Conservation (phyloP, 163 green algal genomes). For the Chlorella variabilis region DNA sequence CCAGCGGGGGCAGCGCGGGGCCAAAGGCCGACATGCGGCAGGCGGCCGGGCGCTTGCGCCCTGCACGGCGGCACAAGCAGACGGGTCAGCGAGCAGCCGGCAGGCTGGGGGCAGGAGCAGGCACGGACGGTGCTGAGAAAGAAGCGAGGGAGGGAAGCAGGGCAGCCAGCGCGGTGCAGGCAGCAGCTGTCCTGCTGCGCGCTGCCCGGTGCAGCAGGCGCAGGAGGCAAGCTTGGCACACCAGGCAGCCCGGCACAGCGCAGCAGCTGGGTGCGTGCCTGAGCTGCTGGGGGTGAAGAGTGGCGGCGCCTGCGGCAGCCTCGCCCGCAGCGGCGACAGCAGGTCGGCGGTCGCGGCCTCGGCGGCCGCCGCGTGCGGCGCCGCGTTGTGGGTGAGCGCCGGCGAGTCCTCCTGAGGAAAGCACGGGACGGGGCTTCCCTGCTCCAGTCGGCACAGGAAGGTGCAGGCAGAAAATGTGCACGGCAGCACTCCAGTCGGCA, state of each 20-base stretch:
- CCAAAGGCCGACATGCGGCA: constrained; percentile 28
- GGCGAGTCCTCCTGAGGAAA: constrained; percentile 36
- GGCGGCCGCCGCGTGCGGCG: background rate
- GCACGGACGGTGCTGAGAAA: too few relatives aligned
- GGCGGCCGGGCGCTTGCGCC: constrained; percentile 16
- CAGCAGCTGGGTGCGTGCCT: background rate
- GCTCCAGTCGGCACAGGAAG: background rate
- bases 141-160: too few relatives aligned
- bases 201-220: background rate
- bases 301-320: constrained; percentile 18
- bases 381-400: constrained; percentile 20
- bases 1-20: constrained; percentile 19
- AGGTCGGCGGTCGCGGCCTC: background rate
- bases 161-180: too few relatives aligned
- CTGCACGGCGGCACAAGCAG: background rate
- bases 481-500: background rate
- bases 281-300: constrained; percentile 38
- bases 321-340: background rate
- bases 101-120: too few relatives aligned
- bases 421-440: too few relatives aligned
- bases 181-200: background rate
- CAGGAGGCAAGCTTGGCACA: too few relatives aligned
- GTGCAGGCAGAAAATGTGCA: background rate
- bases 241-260: too few relatives aligned
- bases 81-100: background rate